phyloP scores from a whole-genome alignment of 148 eudicot species.

The Chenopodium suecicum region DNA sequence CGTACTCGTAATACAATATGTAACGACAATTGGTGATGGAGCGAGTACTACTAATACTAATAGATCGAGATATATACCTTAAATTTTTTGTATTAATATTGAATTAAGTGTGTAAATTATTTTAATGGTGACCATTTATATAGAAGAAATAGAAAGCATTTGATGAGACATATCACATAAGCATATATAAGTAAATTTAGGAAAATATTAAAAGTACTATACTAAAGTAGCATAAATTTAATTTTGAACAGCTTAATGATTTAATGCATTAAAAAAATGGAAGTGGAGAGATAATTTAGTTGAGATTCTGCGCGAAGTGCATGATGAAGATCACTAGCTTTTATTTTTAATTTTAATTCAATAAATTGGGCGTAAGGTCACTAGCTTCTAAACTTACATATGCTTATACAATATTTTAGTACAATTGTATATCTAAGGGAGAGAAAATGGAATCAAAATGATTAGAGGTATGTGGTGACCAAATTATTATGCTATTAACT shows the following conservation, averaged over 20 bases:
- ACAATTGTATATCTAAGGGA: constrained; percentile 22
- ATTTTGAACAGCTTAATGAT: constrained; percentile 13
- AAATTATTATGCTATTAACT: neutral
- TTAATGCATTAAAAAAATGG: constrained; percentile 9
- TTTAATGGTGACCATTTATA: neutral
- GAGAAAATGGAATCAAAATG: constrained; percentile 14
- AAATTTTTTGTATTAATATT: no score
- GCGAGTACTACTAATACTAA: no score
- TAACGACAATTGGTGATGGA: no score
- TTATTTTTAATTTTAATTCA: neutral
- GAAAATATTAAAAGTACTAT: constrained; percentile 10
- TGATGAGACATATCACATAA: neutral
- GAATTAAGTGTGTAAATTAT: no score
- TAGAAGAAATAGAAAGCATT: neutral
- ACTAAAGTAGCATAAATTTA: constrained; percentile 3
- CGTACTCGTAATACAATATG: no score
- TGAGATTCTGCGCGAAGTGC: constrained; percentile 21
- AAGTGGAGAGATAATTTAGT: constrained; percentile 5
- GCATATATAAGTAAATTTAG: neutral
- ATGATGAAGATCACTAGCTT: constrained; percentile 24
- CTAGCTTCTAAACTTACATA: no score
- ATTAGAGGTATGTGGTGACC: constrained; percentile 21
- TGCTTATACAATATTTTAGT: neutral
- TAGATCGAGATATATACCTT: no score
- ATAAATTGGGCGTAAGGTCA: neutral